Evolutionary conservation across 2,329 filamentous ascomycete genomes (phyloP), one percentile per base, ranked within the genome.

Genomic region (Clonostachys rhizophaga): DNA sequence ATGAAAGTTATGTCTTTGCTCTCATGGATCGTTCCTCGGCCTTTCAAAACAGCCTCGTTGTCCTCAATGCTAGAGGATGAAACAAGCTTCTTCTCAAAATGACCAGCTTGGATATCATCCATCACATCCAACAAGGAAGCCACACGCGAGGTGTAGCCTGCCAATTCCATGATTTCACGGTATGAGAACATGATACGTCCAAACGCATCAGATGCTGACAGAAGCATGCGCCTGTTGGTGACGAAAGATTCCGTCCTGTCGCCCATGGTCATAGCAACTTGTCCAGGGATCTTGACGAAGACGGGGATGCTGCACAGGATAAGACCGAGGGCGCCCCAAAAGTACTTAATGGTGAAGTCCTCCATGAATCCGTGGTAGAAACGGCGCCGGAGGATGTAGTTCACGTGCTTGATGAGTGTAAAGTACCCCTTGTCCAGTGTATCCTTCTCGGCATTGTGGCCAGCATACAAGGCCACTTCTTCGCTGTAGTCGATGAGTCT

Each of bases 361-460:
- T 99, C 94, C 92, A 97, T 96, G 59, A 99, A 86, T n/a, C 91
- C 92, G 64, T 99, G 92, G 66, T 97, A 97, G 65, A 99, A 88
- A 43, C 94, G 83, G 52, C 89, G 79, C 37, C 91, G 81, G 51
- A 99, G 71, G 54, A 97, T 96, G 60, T 95, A 86, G 67, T 99
- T 99, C 62, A 99, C 92, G 68, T 99, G 94, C 70, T 96, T 97
- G 72, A 99, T 99, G 36, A 99, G 77, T 3, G 94, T 99, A 62
- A 99, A 99, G 68, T 99, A 99, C 14, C 94, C 92, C 71, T 97
- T 97, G 68, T 99, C 94, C 46, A 99, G 75, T 0, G 88, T 95
- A 63, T 97, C 90, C 65, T 97, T 97, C 67, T 99, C 94, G 11
- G 88, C 91, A 58, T 92, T 87, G 58, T 97, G 91, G 20, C 94